Evolutionary conservation across 192 early-diverging fungal species (phyloP).

Genomic region (Powellomyces hirtus): DNA sequence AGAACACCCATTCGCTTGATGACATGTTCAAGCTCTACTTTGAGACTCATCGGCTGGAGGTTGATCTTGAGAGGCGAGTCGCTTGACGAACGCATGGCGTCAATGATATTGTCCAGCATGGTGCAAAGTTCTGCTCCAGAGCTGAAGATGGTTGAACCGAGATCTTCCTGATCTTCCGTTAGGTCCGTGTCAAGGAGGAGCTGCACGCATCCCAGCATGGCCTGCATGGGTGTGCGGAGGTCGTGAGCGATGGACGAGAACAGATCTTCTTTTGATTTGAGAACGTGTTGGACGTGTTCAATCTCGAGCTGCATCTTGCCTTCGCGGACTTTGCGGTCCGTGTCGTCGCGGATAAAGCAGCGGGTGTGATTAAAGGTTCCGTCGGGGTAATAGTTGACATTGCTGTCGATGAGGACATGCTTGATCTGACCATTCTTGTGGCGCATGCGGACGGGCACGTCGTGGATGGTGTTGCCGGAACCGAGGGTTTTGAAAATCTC

Average conservation of each 20-base stretch:
- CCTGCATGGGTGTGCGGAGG: conserved; percentile 9
- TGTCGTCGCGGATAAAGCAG: conserved; percentile 21
- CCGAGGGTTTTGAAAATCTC: conserved; percentile 17
- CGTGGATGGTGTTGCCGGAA: conserved; percentile 13
- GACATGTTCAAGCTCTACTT: conserved; percentile 7
- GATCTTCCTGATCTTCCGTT: not conserved
- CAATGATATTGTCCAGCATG: conserved; percentile 12
- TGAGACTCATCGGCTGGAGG: not conserved
- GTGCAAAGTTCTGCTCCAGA: not conserved
- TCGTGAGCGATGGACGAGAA: conserved; percentile 8
- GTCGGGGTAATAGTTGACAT: conserved; percentile 21
- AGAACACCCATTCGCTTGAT: conserved; percentile 9
- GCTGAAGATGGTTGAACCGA: not conserved
- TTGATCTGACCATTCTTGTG: conserved; percentile 18
- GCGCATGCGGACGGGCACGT: conserved; percentile 16
- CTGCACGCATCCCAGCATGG: not conserved
- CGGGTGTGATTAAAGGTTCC: conserved; percentile 16
- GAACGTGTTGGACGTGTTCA: not conserved
- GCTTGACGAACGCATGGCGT: not conserved
- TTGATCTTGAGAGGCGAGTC: not conserved
- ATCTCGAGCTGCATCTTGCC: not conserved
- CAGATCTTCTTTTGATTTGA: not conserved
- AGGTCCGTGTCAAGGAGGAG: not conserved
- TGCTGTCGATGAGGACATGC: conserved; percentile 16
- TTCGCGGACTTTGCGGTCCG: not conserved